phyloP scores from a whole-genome alignment of 2,329 filamentous ascomycete genomes.

The Trichoderma afroharzianum region DNA sequence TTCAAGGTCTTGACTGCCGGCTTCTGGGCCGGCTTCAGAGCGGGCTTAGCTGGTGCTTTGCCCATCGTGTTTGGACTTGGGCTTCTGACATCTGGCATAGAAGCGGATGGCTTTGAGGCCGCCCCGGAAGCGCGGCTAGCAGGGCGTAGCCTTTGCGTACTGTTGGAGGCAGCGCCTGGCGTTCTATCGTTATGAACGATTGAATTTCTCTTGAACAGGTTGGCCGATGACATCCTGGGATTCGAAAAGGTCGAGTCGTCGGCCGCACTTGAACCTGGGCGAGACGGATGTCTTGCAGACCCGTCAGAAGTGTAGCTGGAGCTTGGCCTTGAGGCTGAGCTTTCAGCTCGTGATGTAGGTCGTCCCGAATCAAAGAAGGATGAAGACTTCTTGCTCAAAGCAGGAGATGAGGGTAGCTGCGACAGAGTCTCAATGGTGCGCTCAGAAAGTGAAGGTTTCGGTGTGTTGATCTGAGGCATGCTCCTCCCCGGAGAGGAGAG shows the following conservation, averaged over 20 bases:
- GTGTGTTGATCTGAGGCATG: slow-evolving; percentile 25
- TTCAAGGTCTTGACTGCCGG: slow-evolving; percentile 46
- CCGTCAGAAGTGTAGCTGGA: slow-evolving; percentile 61
- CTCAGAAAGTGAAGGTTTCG: slow-evolving; percentile 66
- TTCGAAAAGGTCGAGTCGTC: slow-evolving; percentile 36
- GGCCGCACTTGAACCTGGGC: slow-evolving; percentile 53
- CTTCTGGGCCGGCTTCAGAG: slow-evolving; percentile 45
- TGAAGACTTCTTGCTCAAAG: slow-evolving; percentile 61
- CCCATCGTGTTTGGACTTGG: slow-evolving; percentile 39
- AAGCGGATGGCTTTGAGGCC: slow-evolving; percentile 26
- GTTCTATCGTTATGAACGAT: slow-evolving; percentile 38
- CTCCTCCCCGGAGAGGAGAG: slow-evolving; percentile 3
- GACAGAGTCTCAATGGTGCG: slow-evolving; percentile 82
- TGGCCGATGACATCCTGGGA: slow-evolving; percentile 43
- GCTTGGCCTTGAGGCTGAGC: slow-evolving; percentile 46
- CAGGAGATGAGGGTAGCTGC: slow-evolving; percentile 73
- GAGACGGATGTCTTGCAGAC: slow-evolving; percentile 50
- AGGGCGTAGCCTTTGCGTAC: slow-evolving; percentile 26
- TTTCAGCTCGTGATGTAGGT: slow-evolving; percentile 47
- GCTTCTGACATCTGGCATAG: slow-evolving; percentile 28
- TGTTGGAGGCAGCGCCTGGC: slow-evolving; percentile 22
- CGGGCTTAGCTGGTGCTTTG: slow-evolving; percentile 36
- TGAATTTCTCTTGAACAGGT: slow-evolving; percentile 42
- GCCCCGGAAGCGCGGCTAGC: slow-evolving; percentile 24
- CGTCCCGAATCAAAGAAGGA: slow-evolving; percentile 69